phyloP scores from a whole-genome alignment of 1,139 yeast genomes.

The Candida sp. region DNA sequence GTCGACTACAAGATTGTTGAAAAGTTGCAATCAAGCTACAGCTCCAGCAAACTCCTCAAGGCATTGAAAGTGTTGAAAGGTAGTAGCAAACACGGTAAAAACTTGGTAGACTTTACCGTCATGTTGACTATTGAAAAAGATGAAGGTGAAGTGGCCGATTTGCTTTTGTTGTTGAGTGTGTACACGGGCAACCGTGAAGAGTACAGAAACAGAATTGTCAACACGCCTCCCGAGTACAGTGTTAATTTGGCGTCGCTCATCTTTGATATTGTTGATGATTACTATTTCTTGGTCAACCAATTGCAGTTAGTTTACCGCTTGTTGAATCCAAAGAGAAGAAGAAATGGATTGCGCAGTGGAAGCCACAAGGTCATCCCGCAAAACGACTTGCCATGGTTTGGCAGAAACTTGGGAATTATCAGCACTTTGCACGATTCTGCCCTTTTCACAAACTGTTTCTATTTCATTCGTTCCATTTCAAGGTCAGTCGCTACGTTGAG shows the following conservation, averaged over 20 bases:
- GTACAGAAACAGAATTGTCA: slow-evolving; percentile 35
- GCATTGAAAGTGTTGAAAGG: slow-evolving; percentile 26
- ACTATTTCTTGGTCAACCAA: slow-evolving; percentile 32
- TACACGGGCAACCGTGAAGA: slow-evolving; percentile 42
- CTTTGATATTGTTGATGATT: slow-evolving; percentile 37
- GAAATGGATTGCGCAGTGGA: no score
- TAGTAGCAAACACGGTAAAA: slow-evolving; percentile 20
- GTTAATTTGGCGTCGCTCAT: slow-evolving; percentile 22
- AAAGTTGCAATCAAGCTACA: slow-evolving; percentile 25
- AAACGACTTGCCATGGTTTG: slow-evolving; percentile 30
- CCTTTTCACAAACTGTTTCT: slow-evolving; percentile 49
- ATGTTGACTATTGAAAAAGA: slow-evolving; percentile 14
- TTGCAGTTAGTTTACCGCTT: slow-evolving; percentile 25
- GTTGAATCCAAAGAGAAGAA: slow-evolving; percentile 10
- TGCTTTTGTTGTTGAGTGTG: slow-evolving; percentile 41
- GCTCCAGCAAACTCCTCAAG: slow-evolving; percentile 22
- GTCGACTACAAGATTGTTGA: slow-evolving; percentile 35
- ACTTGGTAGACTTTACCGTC: slow-evolving; percentile 30
- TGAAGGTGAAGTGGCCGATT: slow-evolving; percentile 27
- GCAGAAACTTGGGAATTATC: slow-evolving; percentile 32
- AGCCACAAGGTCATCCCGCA: slow-evolving; percentile 10
- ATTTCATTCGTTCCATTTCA: slow-evolving; percentile 71
- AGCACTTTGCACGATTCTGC: slow-evolving; percentile 29
- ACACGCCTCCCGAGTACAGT: slow-evolving; percentile 17
- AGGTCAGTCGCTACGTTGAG: slow-evolving; percentile 74